Percentiles rank a stretch among this genome's conserved stretches.
phyloP scores from a whole-genome alignment of 75 land plant genomes.

The Picea glauca region DNA sequence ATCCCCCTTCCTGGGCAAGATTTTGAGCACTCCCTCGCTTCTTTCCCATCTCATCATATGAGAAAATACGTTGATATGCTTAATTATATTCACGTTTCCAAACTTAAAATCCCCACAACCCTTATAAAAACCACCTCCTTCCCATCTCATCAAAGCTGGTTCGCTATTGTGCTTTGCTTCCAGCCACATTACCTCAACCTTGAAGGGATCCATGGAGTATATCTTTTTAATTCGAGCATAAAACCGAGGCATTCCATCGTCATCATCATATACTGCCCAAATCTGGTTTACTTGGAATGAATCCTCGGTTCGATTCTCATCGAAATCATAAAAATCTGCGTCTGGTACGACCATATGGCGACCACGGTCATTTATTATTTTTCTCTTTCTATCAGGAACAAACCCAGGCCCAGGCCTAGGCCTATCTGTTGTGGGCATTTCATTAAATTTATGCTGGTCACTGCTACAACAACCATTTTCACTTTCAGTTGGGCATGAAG shows the following conservation, averaged over 20 bases:
- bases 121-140: slow-evolving; percentile 16
- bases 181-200: slow-evolving; percentile 37
- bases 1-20: slow-evolving; percentile 59
- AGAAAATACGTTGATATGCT: slow-evolving; percentile 51
- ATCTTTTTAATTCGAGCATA: slow-evolving; percentile 47
- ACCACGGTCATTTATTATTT: neutral
- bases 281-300: slow-evolving; percentile 38
- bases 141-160: slow-evolving; percentile 11
- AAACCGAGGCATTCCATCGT: slow-evolving; percentile 64
- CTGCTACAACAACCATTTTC: neutral
- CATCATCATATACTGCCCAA: slow-evolving; percentile 63
- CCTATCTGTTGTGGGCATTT: neutral
- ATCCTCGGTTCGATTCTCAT: slow-evolving; percentile 32
- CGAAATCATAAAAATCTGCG: slow-evolving; percentile 59
- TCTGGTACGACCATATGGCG: slow-evolving; percentile 36
- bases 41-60: slow-evolving; percentile 52
- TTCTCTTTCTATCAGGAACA: too few relatives aligned
- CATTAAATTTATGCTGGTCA: neutral
- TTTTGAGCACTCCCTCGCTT: slow-evolving; percentile 24
- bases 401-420: too few relatives aligned
- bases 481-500: neutral
- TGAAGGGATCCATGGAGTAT: slow-evolving; percentile 45
- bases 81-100: neutral
- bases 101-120: slow-evolving; percentile 49
- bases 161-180: slow-evolving; percentile 22